A percentile compares a stretch with the other conserved stretches of the same genome.
Evolutionary conservation across 345 rosid species (phyloP).

Genomic region (Salix koriyanagi): DNA sequence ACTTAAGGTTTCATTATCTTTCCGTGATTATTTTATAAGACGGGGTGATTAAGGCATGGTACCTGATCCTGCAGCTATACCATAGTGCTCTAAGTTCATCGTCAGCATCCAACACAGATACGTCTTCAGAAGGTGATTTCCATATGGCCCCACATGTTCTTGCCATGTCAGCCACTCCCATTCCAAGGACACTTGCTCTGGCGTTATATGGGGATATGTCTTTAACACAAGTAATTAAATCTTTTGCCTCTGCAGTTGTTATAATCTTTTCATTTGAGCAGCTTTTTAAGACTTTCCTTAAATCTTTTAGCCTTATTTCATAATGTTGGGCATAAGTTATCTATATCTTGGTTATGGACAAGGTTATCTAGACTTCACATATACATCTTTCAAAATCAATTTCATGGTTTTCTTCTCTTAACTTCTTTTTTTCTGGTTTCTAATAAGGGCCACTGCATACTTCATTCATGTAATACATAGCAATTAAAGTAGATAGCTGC

Average conservation of each 20-base stretch:
- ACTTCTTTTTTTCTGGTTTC: no score
- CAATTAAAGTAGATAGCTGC: no score
- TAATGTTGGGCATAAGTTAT: background rate
- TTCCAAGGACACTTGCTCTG: slow-evolving; percentile 91
- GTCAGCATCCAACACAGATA: slow-evolving; percentile 29
- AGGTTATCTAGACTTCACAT: no score
- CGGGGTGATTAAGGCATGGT: slow-evolving; percentile 6
- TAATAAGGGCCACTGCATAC: no score
- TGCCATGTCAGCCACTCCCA: slow-evolving; percentile 95
- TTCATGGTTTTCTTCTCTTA: no score
- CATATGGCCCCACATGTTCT: slow-evolving; percentile 95
- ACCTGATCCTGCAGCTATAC: slow-evolving; percentile 56
- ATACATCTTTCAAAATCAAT: no score
- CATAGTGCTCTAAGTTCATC: slow-evolving; percentile 42
- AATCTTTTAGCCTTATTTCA: background rate
- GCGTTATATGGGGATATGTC: slow-evolving; percentile 92
- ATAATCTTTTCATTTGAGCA: background rate
- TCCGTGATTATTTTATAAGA: slow-evolving; percentile 1
- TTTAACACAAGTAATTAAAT: slow-evolving; percentile 65
- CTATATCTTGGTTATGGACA: background rate
- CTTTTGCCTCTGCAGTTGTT: slow-evolving; percentile 11
- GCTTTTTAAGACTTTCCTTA: background rate
- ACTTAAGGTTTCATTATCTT: slow-evolving; percentile 12
- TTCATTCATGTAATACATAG: no score
- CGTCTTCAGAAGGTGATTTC: slow-evolving; percentile 42